A percentile compares a stretch with the other conserved stretches of the same genome.
These are phyloP conservation scores for Huntiella moniliformis DNA, from an alignment of 2,329 filamentous ascomycete genomes.

Conservation along the genomic window DNA sequence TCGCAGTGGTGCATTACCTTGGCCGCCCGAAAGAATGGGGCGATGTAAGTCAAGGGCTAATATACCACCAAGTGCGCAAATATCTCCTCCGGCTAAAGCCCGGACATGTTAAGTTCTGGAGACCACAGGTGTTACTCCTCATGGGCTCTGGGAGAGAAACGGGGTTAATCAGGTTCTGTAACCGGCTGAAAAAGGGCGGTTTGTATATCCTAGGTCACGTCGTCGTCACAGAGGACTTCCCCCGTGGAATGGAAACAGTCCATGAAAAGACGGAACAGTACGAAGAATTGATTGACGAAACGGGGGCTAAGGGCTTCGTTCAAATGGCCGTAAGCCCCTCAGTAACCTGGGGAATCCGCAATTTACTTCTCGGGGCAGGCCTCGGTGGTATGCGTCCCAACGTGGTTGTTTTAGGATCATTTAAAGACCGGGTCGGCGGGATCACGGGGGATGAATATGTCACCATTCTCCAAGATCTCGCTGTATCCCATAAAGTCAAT, in stretches of 20 bases:
- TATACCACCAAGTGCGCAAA: conserved; percentile 72
- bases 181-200: conserved; percentile 73
- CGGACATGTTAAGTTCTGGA: conserved; percentile 88
- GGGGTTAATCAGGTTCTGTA: conserved; percentile 76
- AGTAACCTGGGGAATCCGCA: conserved; percentile 69
- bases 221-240: conserved; percentile 70
- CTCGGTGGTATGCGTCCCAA: conserved; percentile 80
- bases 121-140: conserved; percentile 69
- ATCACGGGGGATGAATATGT: conserved; percentile 58
- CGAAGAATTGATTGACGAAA: conserved; percentile 64
- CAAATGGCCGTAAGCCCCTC: conserved; percentile 69
- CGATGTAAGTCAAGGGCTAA: conserved; percentile 74
- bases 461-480: conserved; percentile 64
- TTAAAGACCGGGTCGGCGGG: conserved; percentile 48
- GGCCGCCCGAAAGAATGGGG: conserved; percentile 78
- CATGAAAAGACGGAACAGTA: conserved; percentile 19
- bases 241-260: conserved; percentile 36
- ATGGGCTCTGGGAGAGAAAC: conserved; percentile 75
- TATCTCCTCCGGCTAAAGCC: conserved; percentile 67
- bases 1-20: conserved; percentile 69
- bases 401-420: conserved; percentile 64
- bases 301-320: conserved; percentile 73
- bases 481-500: conserved; percentile 62
- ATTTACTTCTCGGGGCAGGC: conserved; percentile 63
- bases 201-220: conserved; percentile 76